phyloP scores from a whole-genome alignment of 139 green algal genomes.

The Chlamydomonas sphaeroides region DNA sequence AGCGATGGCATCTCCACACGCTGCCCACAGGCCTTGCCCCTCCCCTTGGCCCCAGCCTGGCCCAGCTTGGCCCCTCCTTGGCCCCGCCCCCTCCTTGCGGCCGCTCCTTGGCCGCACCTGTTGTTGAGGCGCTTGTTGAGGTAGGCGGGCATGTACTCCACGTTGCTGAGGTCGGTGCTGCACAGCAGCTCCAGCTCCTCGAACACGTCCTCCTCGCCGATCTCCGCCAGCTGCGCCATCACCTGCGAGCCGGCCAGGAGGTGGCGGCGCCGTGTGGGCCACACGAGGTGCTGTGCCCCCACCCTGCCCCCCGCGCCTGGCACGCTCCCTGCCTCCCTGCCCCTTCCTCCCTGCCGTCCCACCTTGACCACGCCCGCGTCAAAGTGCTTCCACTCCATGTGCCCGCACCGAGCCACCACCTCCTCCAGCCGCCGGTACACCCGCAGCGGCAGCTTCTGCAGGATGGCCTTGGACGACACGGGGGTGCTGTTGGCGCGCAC shows the following conservation, averaged over 20 bases:
- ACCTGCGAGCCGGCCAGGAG: slow-evolving; percentile 34
- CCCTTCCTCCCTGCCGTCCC: neutral
- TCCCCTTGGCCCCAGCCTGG: neutral
- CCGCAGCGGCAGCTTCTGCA: slow-evolving; percentile 62
- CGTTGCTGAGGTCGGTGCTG: slow-evolving; percentile 59
- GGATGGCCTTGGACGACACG: slow-evolving; percentile 57
- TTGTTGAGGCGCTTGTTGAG: slow-evolving; percentile 79
- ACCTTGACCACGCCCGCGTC: slow-evolving; percentile 72
- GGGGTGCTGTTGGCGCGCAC: slow-evolving; percentile 50
- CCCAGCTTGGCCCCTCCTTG: too few species aligned
- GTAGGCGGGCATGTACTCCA: slow-evolving; percentile 75
- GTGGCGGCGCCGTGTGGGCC: too few species aligned
- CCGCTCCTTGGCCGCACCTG: slow-evolving; percentile 6
- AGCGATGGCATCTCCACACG: neutral
- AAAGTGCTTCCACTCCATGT: slow-evolving; percentile 74
- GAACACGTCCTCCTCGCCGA: slow-evolving; percentile 65
- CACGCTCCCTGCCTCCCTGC: neutral
- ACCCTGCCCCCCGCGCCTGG: neutral
- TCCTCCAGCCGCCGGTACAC: slow-evolving; percentile 65
- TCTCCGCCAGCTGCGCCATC: slow-evolving; percentile 66
- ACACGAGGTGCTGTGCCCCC: too few species aligned
- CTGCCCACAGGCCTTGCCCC: neutral
- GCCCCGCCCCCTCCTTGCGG: too few species aligned
- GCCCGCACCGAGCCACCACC: slow-evolving; percentile 48
- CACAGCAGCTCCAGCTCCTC: slow-evolving; percentile 67